These are phyloP conservation scores for Auxenochlorella pyrenoidosa DNA, from an alignment of 139 green algal species.

Conservation along the genomic window DNA sequence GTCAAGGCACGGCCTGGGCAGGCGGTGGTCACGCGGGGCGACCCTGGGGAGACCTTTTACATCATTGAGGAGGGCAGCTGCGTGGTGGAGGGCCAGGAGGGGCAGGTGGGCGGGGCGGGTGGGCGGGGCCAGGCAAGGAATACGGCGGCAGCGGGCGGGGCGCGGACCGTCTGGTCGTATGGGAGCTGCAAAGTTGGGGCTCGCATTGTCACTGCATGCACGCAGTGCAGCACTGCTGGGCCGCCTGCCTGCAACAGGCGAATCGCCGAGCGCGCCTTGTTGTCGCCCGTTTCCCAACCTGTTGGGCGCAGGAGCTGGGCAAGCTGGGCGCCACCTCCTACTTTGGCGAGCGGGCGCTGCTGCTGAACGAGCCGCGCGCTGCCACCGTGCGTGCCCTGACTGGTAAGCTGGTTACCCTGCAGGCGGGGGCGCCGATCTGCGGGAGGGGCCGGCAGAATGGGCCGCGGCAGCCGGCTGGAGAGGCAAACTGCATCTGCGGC, in stretches of 20 bases:
- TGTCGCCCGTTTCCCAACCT: no score
- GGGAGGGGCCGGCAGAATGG: neutral
- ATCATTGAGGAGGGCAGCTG: constrained; percentile 87
- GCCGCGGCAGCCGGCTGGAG: no score
- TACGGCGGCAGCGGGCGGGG: no score
- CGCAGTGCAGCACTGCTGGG: no score
- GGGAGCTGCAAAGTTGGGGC: no score
- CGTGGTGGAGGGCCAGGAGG: constrained; percentile 30
- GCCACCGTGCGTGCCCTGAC: constrained; percentile 81
- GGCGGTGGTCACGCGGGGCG: constrained; percentile 69
- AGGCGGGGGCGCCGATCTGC: neutral
- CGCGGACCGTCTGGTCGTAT: no score
- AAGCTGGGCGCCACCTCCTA: constrained; percentile 62
- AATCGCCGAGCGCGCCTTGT: no score
- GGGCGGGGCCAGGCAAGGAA: no score
- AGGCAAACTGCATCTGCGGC: no score
- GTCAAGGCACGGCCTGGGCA: constrained; percentile 52
- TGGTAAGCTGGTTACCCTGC: neutral
- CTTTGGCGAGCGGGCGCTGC: constrained; percentile 93
- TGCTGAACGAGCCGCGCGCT: constrained; percentile 77
- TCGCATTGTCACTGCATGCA: no score
- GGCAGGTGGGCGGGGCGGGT: constrained; percentile 32
- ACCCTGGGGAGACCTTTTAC: constrained; percentile 87
- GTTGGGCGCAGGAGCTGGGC: constrained; percentile 15
- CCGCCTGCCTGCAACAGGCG: no score